These are phyloP conservation scores for Nicotiana obtusifolia DNA, from an alignment of 257 asterid species.

Conservation along the genomic window DNA sequence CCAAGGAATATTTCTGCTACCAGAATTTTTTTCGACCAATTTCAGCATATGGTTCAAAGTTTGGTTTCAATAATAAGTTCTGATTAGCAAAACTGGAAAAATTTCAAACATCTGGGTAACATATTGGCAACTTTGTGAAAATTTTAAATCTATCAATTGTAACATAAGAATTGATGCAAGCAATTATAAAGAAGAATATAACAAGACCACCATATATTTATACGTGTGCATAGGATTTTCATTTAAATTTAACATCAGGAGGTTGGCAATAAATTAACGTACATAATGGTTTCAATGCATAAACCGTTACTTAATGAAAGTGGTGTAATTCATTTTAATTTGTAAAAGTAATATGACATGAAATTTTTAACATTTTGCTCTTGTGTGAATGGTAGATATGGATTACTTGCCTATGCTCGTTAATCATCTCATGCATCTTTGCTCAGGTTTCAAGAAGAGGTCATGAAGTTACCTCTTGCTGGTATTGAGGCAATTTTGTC, in stretches of 20 bases:
- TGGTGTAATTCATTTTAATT: background rate
- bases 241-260: background rate
- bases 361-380: background rate
- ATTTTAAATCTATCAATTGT: background rate
- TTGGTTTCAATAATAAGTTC: background rate
- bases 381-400: background rate
- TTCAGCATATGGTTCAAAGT: background rate
- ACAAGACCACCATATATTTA: background rate
- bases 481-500: constrained; percentile 28
- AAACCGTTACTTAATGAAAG: background rate
- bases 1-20: background rate
- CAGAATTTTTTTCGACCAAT: background rate
- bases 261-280: background rate
- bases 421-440: background rate
- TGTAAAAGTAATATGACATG: background rate
- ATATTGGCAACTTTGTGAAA: background rate
- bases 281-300: background rate
- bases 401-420: background rate
- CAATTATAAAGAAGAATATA: constrained; percentile 2
- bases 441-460: constrained; percentile 26
- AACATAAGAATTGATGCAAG: background rate
- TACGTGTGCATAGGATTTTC: background rate
- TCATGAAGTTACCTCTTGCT: constrained; percentile 25
- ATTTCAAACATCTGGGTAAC: background rate
- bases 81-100: background rate